Base-by-base conservation (phyloP, 495 filamentous ascomycete species). In the Bathelium albidoporum region DNA sequence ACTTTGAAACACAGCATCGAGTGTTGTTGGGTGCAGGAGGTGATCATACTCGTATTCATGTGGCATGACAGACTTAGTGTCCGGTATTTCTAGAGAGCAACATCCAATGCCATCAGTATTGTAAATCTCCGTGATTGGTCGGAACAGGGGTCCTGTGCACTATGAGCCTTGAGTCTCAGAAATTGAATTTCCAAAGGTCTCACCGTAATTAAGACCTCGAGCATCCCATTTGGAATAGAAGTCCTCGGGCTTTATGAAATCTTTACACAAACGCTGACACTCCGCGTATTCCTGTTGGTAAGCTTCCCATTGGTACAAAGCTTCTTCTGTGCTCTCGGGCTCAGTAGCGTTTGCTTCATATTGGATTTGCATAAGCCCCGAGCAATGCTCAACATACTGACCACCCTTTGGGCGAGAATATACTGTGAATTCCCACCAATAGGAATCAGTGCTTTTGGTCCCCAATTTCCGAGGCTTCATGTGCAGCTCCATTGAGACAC, bases 1-100 rank as follows among this genome's bases (percentile, higher is more conserved):
- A 20, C n/a, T 62, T 22, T 66, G 63, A 31, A 70, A 55, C 2
- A 70, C 32, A 34, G 41, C 59, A 45, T 80, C 78, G 5, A 81
- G 65, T 20, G 79, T 81, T 1, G 76, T 75, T 0, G 81, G 81
- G 58, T 84, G 81, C n/a, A 83, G 72, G 20, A 83, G 32, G 58
- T 78, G 77, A 14, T 67, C 65, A 68, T 73, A 73, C 65, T 79
- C 72, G 62, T 73, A 78, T 5, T 73, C 44, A 31, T 70, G 69
- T 1, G 81, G 79, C 79, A 81, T 80, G 5, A 69, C 62, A 2
- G 67, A 65, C 43, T 66, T 59, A 3, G 66, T 69, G 61, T 82
- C 73, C 2, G 20, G 49, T 55, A 55, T 55, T 55, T 55, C 49
- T 28, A 55, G 49, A 5, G 77, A 76, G 39, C 79, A 67, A 16